Percentiles rank a stretch among this genome's conserved stretches.
Conservation (phyloP, 164 flowering plant genomes). For the Tetrastigma voinierianum region DNA sequence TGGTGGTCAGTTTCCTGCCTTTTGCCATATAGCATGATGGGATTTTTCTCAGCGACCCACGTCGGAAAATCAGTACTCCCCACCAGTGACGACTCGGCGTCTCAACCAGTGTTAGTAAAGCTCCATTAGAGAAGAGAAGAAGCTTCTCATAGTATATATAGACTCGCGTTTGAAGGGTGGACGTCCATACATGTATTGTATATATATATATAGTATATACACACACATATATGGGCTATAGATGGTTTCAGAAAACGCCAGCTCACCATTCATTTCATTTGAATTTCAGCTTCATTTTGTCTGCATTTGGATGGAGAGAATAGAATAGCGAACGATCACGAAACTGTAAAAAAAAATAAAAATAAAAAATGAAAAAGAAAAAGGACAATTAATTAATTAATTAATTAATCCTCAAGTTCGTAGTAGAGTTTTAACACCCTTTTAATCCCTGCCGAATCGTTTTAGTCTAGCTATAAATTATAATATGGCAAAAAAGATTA, state of each 20-base stretch:
- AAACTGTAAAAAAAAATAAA: conserved; percentile 1
- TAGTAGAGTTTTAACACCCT: too few relatives aligned
- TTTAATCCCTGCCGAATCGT: too few relatives aligned
- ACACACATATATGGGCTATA: conserved; percentile 31
- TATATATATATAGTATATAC: too few relatives aligned
- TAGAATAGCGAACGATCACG: conserved; percentile 8
- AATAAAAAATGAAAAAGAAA: background rate
- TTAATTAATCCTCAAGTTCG: background rate
- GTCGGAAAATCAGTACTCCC: background rate
- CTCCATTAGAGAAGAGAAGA: too few relatives aligned
- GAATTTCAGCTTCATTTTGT: conserved; percentile 46
- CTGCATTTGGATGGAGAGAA: conserved; percentile 27
- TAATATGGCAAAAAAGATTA: too few relatives aligned
- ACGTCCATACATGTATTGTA: background rate
- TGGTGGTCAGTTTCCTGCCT: conserved; percentile 47
- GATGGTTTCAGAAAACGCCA: background rate
- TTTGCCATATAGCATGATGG: conserved; percentile 43
- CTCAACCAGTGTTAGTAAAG: too few relatives aligned
- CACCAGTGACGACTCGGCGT: too few relatives aligned
- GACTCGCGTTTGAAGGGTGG: conserved; percentile 1
- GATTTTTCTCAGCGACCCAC: conserved; percentile 11
- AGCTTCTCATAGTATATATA: too few relatives aligned
- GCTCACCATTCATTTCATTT: conserved; percentile 36
- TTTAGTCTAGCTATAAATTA: too few relatives aligned
- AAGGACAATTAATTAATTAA: background rate